Conservation (phyloP, 108 stramenopile species). For the Epithemia pelagica region DNA sequence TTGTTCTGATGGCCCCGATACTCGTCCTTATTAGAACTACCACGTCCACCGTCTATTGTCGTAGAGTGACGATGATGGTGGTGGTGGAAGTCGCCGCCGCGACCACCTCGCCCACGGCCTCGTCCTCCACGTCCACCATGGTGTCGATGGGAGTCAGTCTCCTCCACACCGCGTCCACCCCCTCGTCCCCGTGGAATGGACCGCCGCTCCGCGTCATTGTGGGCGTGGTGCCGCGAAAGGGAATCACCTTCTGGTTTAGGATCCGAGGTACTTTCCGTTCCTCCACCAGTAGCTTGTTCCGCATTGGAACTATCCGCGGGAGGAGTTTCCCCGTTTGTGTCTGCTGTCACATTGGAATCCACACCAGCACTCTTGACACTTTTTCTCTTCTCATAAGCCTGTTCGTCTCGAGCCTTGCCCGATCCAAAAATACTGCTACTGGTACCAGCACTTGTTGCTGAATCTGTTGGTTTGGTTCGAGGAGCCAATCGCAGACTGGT, state of each 20-base stretch:
- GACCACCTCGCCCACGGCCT: conserved; percentile 13
- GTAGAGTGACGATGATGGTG: neutral
- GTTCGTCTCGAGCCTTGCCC: conserved; percentile 57
- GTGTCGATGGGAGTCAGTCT: neutral
- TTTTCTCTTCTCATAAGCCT: conserved; percentile 28
- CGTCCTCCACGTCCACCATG: conserved; percentile 19
- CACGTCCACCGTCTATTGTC: neutral
- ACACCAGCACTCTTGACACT: conserved; percentile 3
- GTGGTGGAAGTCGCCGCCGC: too few relatives aligned
- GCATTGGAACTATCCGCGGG: too few relatives aligned
- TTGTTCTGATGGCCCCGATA: conserved; percentile 9
- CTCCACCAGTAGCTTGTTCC: too few relatives aligned
- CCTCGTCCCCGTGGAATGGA: conserved; percentile 7
- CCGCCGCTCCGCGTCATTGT: conserved; percentile 3
- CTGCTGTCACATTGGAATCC: neutral
- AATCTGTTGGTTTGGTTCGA: conserved; percentile 51
- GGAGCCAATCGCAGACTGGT: conserved; percentile 58
- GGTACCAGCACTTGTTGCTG: conserved; percentile 3
- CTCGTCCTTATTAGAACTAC: neutral
- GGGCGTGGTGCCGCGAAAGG: neutral
- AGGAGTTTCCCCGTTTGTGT: too few relatives aligned
- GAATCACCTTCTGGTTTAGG: neutral
- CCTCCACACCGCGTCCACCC: conserved; percentile 10
- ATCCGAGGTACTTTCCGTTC: conserved; percentile 7
- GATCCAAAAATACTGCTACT: conserved; percentile 61